Conservation (phyloP, 768 basidiomycete genomes). For the Mycena galopus region DNA sequence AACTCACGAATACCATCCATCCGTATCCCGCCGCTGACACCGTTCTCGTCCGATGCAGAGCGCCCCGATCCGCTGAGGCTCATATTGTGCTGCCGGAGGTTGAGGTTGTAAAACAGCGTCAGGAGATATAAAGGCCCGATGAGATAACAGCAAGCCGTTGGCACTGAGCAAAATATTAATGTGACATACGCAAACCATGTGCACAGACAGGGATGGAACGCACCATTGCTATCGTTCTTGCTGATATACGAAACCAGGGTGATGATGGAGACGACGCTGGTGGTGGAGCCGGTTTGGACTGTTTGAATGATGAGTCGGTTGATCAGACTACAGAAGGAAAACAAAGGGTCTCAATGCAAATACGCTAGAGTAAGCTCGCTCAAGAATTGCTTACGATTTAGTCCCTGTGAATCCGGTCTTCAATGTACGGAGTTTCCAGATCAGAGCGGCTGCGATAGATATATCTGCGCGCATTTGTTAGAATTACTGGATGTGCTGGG, state of each 20-base stretch:
- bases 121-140: not conserved
- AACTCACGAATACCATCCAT: not conserved
- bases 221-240: not conserved
- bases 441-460: not conserved
- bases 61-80: not conserved
- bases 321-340: not conserved
- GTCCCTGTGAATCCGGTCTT: conserved; percentile 1
- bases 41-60: not conserved
- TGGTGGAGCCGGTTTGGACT: not conserved
- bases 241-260: not conserved
- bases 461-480: not conserved
- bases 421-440: not conserved
- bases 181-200: not conserved
- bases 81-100: not conserved
- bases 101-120: conserved; percentile 1
- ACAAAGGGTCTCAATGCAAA: not conserved
- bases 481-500: not conserved
- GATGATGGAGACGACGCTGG: conserved; percentile 1
- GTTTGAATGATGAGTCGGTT: not conserved
- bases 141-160: not conserved
- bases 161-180: not conserved
- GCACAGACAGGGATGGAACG: not conserved
- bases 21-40: not conserved
- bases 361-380: not conserved
- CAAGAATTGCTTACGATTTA: not conserved